Evolutionary conservation across 2,329 filamentous ascomycete genomes (phyloP).

Genomic region (Exophiala calicioides): DNA sequence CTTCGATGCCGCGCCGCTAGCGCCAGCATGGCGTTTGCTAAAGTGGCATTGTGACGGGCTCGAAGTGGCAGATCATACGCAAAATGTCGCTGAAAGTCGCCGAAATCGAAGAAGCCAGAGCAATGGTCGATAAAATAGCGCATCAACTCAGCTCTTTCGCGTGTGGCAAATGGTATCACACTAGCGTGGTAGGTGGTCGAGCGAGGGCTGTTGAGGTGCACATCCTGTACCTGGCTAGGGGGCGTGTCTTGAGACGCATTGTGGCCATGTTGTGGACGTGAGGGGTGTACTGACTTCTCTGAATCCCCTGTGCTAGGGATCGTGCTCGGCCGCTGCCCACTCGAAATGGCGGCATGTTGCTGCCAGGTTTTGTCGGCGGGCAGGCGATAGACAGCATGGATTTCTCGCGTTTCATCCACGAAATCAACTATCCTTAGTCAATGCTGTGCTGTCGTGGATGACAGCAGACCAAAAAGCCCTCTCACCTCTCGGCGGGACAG

Average conservation of each 20-base stretch:
- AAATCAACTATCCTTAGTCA: conserved; percentile 4
- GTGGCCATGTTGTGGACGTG: too few relatives aligned
- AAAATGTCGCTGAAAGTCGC: conserved; percentile 10
- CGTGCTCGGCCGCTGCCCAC: too few relatives aligned
- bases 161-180: conserved; percentile 1
- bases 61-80: conserved; percentile 3
- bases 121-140: conserved; percentile 13
- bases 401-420: conserved; percentile 7
- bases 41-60: conserved; percentile 2
- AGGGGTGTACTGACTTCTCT: too few relatives aligned
- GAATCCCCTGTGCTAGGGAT: too few relatives aligned
- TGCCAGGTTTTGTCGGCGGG: too few relatives aligned
- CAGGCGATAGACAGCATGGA: too few relatives aligned
- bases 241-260: too few relatives aligned
- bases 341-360: too few relatives aligned
- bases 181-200: too few relatives aligned
- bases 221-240: too few relatives aligned
- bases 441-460: not conserved
- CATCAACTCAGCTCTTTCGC: conserved; percentile 8
- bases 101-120: conserved; percentile 14
- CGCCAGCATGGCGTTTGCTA: conserved; percentile 10
- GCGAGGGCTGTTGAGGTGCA: too few relatives aligned
- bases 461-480: not conserved
- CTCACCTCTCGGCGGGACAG: conserved; percentile 6
- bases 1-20: conserved; percentile 9